Percentiles rank a stretch among this genome's conserved stretches.
These are phyloP conservation scores for Malus hybrid DNA, from an alignment of 331 rosid species.

Conservation along the genomic window DNA sequence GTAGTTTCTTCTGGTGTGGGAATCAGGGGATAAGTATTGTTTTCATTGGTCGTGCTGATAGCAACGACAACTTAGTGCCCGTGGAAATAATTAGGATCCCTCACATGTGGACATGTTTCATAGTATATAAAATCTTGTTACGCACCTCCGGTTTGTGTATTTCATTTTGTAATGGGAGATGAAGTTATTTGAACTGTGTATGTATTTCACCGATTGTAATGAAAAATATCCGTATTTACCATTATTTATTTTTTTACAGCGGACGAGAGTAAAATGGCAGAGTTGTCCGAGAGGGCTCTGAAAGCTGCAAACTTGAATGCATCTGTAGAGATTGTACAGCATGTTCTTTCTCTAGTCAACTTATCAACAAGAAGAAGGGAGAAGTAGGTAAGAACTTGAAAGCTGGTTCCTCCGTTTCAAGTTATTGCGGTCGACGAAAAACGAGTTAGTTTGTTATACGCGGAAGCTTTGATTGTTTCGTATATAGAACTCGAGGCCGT, in stretches of 20 bases:
- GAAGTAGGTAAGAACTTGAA: background rate
- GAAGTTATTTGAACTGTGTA: background rate
- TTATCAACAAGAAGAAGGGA: slow-evolving; percentile 17
- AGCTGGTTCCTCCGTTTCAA: background rate
- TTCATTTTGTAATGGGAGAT: background rate
- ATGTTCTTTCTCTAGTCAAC: slow-evolving; percentile 42
- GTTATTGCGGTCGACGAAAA: background rate
- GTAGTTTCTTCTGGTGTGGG: background rate
- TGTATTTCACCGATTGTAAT: no score
- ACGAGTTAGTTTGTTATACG: background rate
- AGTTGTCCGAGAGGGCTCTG: slow-evolving; percentile 70
- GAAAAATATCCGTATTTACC: no score
- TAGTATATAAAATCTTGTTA: background rate
- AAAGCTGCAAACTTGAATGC: slow-evolving; percentile 58
- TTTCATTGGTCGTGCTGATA: background rate
- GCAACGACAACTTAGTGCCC: background rate
- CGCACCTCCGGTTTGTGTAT: background rate
- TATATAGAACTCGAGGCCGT: background rate
- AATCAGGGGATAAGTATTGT: background rate
- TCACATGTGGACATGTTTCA: background rate
- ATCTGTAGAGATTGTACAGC: slow-evolving; percentile 53
- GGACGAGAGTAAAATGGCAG: slow-evolving; percentile 57
- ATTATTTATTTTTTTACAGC: slow-evolving; percentile 23
- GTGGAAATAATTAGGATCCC: background rate
- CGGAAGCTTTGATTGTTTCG: background rate